Percentiles rank a stretch among this genome's conserved stretches.
These are phyloP conservation scores for Bothriochloa decipiens DNA, from an alignment of 176 grass and related monocot genomes.

Conservation along the genomic window DNA sequence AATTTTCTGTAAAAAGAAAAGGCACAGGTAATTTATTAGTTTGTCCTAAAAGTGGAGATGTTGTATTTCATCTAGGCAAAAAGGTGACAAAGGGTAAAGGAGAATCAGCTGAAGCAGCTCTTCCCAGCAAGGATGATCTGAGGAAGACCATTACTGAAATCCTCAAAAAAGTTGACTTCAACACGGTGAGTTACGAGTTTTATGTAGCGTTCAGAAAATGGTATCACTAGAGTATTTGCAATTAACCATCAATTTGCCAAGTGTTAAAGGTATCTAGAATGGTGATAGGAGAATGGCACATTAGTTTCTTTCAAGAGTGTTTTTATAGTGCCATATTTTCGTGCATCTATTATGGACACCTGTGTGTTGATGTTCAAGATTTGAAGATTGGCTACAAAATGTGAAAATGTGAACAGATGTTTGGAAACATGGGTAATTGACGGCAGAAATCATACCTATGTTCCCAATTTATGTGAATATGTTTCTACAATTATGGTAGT, in stretches of 20 bases:
- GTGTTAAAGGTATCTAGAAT: constrained; percentile 22
- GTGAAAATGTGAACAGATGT: neutral
- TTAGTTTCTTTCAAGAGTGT: neutral
- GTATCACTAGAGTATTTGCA: constrained; percentile 10
- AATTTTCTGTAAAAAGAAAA: neutral
- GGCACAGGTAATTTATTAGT: constrained; percentile 28
- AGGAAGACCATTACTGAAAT: constrained; percentile 77
- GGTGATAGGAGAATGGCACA: neutral
- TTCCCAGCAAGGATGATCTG: constrained; percentile 83
- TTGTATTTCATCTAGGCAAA: constrained; percentile 68
- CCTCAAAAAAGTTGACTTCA: constrained; percentile 93
- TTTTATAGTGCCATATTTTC: neutral
- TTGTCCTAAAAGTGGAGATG: constrained; percentile 14
- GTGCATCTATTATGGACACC: neutral
- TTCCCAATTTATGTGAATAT: neutral
- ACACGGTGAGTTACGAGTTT: constrained; percentile 58
- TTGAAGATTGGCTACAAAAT: neutral
- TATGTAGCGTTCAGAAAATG: constrained; percentile 16
- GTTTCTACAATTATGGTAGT: neutral
- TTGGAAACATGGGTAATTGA: neutral
- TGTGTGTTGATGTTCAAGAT: neutral
- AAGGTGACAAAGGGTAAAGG: constrained; percentile 59
- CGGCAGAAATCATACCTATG: neutral
- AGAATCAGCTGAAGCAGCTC: constrained; percentile 46
- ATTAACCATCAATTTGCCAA: neutral